Evolutionary conservation across 2,329 filamentous ascomycete species (phyloP).

Genomic region (Fusarium keratoplasticum): DNA sequence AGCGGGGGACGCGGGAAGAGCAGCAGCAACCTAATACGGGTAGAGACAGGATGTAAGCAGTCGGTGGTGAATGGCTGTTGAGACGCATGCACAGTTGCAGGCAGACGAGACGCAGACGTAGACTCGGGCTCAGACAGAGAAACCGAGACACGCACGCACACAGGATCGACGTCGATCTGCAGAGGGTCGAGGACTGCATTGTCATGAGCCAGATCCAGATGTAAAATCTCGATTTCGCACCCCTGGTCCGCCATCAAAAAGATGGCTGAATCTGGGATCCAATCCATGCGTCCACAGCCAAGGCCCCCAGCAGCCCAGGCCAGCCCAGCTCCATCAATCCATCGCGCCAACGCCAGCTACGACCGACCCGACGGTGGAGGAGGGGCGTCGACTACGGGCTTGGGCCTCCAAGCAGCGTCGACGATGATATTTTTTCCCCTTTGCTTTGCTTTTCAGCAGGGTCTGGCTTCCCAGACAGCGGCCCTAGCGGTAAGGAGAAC

Average conservation of each 20-base stretch:
- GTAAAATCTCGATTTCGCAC: slow-evolving; percentile 43
- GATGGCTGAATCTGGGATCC: slow-evolving; percentile 8
- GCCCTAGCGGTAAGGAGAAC: neutral
- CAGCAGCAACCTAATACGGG: neutral
- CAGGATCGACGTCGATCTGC: slow-evolving; percentile 43
- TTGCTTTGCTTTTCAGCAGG: neutral
- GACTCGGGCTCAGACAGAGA: neutral
- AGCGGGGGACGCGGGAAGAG: slow-evolving; percentile 1
- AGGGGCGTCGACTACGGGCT: neutral
- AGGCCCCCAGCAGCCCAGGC: neutral
- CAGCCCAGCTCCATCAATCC: slow-evolving; percentile 1
- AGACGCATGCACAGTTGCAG: slow-evolving; percentile 1
- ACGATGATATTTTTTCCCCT: neutral
- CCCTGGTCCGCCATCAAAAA: slow-evolving; percentile 16
- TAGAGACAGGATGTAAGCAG: slow-evolving; percentile 1
- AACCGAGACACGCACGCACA: slow-evolving; percentile 24
- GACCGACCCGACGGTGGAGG: neutral
- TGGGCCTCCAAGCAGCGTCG: neutral
- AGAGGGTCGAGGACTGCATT: slow-evolving; percentile 32
- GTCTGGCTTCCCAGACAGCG: neutral
- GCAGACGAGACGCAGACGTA: neutral
- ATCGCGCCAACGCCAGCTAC: slow-evolving; percentile 2
- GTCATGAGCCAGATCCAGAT: slow-evolving; percentile 38
- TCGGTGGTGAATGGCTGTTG: neutral
- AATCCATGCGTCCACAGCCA: neutral